These are phyloP conservation scores for Monosporozyma solicola DNA, from an alignment of 805 yeast genomes.

Conservation along the genomic window DNA sequence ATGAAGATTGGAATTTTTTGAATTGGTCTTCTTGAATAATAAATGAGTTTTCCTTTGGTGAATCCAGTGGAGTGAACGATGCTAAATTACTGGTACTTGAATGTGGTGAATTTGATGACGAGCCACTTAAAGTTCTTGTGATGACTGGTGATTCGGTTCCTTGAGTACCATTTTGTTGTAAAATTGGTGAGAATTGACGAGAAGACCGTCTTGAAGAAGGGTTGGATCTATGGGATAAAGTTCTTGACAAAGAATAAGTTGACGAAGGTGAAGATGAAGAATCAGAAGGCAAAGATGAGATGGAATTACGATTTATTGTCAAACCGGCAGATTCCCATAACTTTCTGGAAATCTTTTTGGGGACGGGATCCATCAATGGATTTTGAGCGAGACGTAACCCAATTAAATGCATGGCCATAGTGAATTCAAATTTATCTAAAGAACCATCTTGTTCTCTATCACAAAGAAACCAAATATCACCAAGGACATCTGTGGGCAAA, in stretches of 20 bases:
- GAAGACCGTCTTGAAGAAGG: conserved; percentile 2
- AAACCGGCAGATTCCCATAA: conserved; percentile 32
- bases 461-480: conserved; percentile 80
- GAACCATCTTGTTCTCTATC: conserved; percentile 69
- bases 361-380: conserved; percentile 53
- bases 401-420: conserved; percentile 90
- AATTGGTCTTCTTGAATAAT: conserved; percentile 53
- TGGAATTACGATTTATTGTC: neutral
- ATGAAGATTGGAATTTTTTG: conserved; percentile 67
- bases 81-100: neutral
- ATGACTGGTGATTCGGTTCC: conserved; percentile 4
- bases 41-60: conserved; percentile 41
- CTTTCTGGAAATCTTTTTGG: conserved; percentile 36
- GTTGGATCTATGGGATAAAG: neutral
- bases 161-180: neutral
- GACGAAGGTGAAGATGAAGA: conserved; percentile 1
- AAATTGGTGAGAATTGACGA: neutral
- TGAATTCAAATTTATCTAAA: conserved; percentile 64
- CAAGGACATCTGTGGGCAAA: conserved; percentile 64
- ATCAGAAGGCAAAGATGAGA: neutral
- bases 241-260: neutral
- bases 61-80: neutral
- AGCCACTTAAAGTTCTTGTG: conserved; percentile 3
- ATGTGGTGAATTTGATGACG: neutral
- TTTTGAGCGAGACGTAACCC: conserved; percentile 55